Evolutionary conservation across 331 rosid species (phyloP).

Genomic region (Stylosanthes scabra): DNA sequence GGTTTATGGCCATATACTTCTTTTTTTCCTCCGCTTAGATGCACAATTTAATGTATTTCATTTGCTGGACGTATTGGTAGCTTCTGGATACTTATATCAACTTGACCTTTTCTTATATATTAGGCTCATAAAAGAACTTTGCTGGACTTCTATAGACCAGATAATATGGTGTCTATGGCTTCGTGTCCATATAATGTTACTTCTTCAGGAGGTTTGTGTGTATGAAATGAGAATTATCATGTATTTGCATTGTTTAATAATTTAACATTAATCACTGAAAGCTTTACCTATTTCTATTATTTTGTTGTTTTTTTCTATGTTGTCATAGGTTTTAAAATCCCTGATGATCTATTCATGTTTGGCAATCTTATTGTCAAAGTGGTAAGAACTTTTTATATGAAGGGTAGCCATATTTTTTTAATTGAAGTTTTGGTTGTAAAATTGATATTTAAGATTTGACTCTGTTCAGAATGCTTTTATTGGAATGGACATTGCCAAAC

Average conservation of each 20-base stretch:
- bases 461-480: conserved; percentile 75
- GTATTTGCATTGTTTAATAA: conserved; percentile 28
- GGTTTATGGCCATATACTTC: conserved; percentile 55
- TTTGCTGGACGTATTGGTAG: conserved; percentile 28
- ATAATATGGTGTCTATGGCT: conserved; percentile 81
- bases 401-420: not conserved
- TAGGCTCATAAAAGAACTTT: too few relatives aligned
- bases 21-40: not conserved
- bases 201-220: conserved; percentile 72
- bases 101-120: conserved; percentile 49
- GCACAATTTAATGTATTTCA: conserved; percentile 26
- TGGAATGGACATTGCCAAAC: conserved; percentile 80
- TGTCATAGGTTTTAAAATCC: conserved; percentile 77
- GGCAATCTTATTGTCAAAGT: conserved; percentile 73
- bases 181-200: conserved; percentile 80
- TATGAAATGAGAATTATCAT: conserved; percentile 32
- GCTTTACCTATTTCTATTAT: conserved; percentile 3
- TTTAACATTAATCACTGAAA: conserved; percentile 12
- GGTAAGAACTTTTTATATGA: conserved; percentile 63
- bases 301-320: conserved; percentile 37
- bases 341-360: conserved; percentile 79
- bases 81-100: conserved; percentile 37
- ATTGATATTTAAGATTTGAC: conserved; percentile 39
- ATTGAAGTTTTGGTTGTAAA: conserved; percentile 21
- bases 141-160: conserved; percentile 84